phyloP scores from a whole-genome alignment of 2,329 filamentous ascomycete species.

The Tolypocladium inflatum region DNA sequence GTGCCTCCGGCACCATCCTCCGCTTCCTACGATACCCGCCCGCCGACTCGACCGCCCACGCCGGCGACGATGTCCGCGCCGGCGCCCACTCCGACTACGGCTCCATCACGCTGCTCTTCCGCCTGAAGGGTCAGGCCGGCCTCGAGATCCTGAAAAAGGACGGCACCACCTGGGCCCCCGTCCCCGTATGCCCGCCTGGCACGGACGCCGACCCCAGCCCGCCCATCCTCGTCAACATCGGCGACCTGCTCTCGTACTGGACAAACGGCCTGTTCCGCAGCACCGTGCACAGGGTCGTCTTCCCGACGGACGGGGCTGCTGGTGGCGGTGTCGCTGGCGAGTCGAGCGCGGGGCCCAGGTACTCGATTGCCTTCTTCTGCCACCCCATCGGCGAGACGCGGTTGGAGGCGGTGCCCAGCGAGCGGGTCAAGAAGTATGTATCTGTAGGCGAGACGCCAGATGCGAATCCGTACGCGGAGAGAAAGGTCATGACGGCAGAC shows the following conservation, averaged over 20 bases:
- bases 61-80: conserved; percentile 61
- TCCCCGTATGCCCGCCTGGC: conserved; percentile 54
- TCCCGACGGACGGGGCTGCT: conserved; percentile 29
- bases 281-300: conserved; percentile 83
- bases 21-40: conserved; percentile 68
- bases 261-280: conserved; percentile 79
- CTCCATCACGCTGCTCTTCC: conserved; percentile 68
- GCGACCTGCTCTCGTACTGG: conserved; percentile 71
- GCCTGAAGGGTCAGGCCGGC: conserved; percentile 73
- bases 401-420: conserved; percentile 51
- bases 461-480: conserved; percentile 38
- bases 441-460: conserved; percentile 19
- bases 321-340: conserved; percentile 28
- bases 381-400: conserved; percentile 47
- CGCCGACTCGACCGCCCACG: conserved; percentile 30
- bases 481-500: conserved; percentile 50
- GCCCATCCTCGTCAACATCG: conserved; percentile 75
- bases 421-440: conserved; percentile 36
- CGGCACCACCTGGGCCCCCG: conserved; percentile 45
- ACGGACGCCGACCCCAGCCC: conserved; percentile 49
- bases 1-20: conserved; percentile 49
- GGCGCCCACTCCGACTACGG: conserved; percentile 90
- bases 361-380: conserved; percentile 61
- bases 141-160: conserved; percentile 66
- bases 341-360: conserved; percentile 41